Percentiles rank a stretch among this genome's conserved stretches.
Evolutionary conservation across 306 rosid genomes (phyloP).

Genomic region (Erythrophleum fordii): DNA sequence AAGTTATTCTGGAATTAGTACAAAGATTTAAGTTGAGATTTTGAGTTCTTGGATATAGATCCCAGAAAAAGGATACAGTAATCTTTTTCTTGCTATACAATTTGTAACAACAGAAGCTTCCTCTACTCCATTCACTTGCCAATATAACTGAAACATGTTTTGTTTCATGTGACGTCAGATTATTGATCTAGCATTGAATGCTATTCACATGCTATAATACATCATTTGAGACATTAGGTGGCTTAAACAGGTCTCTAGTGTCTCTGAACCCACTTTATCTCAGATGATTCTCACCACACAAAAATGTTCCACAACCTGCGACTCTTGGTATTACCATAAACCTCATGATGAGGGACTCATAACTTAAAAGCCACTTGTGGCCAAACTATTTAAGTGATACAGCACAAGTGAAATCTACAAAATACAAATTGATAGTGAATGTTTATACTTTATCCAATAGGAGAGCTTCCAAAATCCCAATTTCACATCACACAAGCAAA

Average conservation of each 20-base stretch:
- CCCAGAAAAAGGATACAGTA: neutral
- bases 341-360: neutral
- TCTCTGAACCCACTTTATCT: neutral
- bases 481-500: constrained; percentile 17
- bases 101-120: neutral
- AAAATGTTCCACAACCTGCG: neutral
- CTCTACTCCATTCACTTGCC: neutral
- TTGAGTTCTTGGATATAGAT: neutral
- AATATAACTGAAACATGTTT: neutral
- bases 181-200: no score
- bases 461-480: constrained; percentile 18
- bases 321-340: neutral
- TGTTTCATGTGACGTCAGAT: neutral
- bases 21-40: neutral
- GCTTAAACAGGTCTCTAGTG: neutral
- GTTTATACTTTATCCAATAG: neutral
- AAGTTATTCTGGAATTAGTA: neutral
- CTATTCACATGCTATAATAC: no score
- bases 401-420: no score
- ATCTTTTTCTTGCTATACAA: neutral
- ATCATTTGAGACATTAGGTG: no score
- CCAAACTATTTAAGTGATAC: neutral
- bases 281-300: neutral
- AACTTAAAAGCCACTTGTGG: neutral
- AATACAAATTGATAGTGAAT: constrained; percentile 3